Conservation (phyloP, 257 asterid species). For the Fraxinus cuspidata region DNA sequence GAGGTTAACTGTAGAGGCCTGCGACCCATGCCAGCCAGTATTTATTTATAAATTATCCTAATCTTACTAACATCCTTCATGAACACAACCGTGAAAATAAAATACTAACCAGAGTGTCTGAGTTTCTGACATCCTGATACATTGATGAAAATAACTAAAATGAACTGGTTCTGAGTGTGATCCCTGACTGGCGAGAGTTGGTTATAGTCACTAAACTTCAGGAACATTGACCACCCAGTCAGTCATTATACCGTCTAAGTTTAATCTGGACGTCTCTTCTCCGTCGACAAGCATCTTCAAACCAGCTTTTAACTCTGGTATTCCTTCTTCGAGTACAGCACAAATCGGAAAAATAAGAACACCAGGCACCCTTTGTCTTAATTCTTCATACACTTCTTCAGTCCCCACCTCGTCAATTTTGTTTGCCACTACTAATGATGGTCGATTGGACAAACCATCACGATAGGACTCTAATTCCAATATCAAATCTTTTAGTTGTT, state of each 20-base stretch:
- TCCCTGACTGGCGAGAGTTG: background rate
- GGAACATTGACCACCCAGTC: constrained; percentile 27
- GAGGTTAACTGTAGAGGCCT: background rate
- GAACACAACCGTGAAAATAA: background rate
- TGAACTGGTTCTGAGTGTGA: background rate
- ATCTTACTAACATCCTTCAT: background rate
- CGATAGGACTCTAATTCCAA: constrained; percentile 75
- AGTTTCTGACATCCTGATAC: background rate
- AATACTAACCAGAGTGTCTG: background rate
- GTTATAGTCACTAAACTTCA: background rate
- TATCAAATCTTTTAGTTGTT: constrained; percentile 68
- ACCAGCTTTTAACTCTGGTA: constrained; percentile 68
- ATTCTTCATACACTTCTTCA: constrained; percentile 64
- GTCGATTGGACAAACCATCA: constrained; percentile 64
- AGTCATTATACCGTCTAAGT: constrained; percentile 48
- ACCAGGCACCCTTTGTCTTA: constrained; percentile 59
- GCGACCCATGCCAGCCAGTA: background rate
- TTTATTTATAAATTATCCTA: background rate
- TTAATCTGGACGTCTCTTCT: constrained; percentile 39
- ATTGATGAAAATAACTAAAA: background rate
- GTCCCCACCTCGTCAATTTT: constrained; percentile 85
- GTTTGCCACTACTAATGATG: constrained; percentile 80
- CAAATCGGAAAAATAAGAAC: constrained; percentile 76
- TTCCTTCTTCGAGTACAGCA: constrained; percentile 87
- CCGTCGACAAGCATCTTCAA: constrained; percentile 69